Conservation (phyloP, 2,329 filamentous ascomycete species). For the Colletotrichum incanum region DNA sequence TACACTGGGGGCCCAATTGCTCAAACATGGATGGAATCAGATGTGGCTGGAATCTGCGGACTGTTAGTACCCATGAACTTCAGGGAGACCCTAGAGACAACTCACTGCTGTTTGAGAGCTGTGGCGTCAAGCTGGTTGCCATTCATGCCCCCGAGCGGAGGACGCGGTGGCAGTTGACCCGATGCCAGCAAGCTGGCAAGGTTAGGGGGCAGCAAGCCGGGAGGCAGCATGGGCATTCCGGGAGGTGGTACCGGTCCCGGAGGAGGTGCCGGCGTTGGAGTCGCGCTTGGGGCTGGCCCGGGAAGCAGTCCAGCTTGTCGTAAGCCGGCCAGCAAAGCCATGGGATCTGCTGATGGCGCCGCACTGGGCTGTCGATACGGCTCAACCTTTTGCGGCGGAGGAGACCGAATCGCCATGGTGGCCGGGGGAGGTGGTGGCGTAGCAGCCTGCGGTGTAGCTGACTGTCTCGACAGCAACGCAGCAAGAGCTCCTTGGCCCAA, state of each 20-base stretch:
- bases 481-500: slow-evolving; percentile 74
- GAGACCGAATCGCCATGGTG: slow-evolving; percentile 63
- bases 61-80: slow-evolving; percentile 36
- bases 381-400: slow-evolving; percentile 61
- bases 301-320: slow-evolving; percentile 78
- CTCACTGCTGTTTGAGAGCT: slow-evolving; percentile 81
- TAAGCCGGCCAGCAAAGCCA: slow-evolving; percentile 77
- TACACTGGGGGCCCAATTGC: slow-evolving; percentile 87
- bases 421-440: slow-evolving; percentile 59
- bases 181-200: slow-evolving; percentile 55
- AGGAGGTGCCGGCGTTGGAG: slow-evolving; percentile 51
- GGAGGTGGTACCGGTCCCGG: slow-evolving; percentile 49
- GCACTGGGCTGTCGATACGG: slow-evolving; percentile 56
- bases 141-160: slow-evolving; percentile 56
- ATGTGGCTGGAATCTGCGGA: slow-evolving; percentile 78
- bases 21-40: slow-evolving; percentile 84
- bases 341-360: slow-evolving; percentile 62
- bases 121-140: slow-evolving; percentile 75
- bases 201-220: slow-evolving; percentile 52
- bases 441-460: slow-evolving; percentile 64
- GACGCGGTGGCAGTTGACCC: slow-evolving; percentile 44
- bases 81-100: slow-evolving; percentile 35
- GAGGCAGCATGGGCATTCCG: slow-evolving; percentile 49
- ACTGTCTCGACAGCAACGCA: slow-evolving; percentile 69
- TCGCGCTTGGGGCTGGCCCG: slow-evolving; percentile 55